Base-by-base conservation (phyloP, 139 green algal genomes). In the Eudorina sp. region DNA sequence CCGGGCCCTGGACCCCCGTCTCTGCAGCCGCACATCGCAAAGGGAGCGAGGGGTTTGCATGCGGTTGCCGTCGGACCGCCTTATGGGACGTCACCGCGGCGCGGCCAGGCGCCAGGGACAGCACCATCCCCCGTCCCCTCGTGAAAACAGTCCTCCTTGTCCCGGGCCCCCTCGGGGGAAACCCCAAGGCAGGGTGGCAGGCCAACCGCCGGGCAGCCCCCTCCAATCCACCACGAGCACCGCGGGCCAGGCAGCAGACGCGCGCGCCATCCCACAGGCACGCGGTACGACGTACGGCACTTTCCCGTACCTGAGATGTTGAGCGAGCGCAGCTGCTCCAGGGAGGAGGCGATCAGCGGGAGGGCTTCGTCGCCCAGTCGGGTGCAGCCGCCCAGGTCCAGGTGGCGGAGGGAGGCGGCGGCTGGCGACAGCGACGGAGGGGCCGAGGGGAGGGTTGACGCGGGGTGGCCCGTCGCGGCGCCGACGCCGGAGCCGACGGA, bases 331-430 rank as follows among this genome's bases (percentile, higher is more conserved):
- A 86, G 80, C 13, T 34, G 55, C n/a, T 2, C 48, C n/a, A 66
- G 1, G 0, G 1, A 43, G 19, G 18, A 43, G 19, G 18, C 80
- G 0, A 86, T 4, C 40, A 38, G n/a, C 80, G 41, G 19, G 18
- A 62, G 9, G 7, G 29, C 40, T 1, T 62, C 80, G 23, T 86
- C 60, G 19, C 43, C 41, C 80, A 86, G 0, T 2, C 45, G 60
- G 14, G 18, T 13, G 62, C 80, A 76, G 80, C 80, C 80, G 60
- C 29, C 4, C 6, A 86, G 41, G 6, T 86, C 60, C 60, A 86
- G 29, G 13, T 53, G 55, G 31, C 16, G 18, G 27, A 85, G 40
- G 0, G 16, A 14, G 7, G 77, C 55, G 34, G 34, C 77, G 25
- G 36, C 36, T 4, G 55, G 38, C 8, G 53, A 66, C 0, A 11